Percentiles rank a stretch among this genome's conserved stretches.
Conservation (phyloP, 768 basidiomycete genomes). For the Mycena amicta region DNA sequence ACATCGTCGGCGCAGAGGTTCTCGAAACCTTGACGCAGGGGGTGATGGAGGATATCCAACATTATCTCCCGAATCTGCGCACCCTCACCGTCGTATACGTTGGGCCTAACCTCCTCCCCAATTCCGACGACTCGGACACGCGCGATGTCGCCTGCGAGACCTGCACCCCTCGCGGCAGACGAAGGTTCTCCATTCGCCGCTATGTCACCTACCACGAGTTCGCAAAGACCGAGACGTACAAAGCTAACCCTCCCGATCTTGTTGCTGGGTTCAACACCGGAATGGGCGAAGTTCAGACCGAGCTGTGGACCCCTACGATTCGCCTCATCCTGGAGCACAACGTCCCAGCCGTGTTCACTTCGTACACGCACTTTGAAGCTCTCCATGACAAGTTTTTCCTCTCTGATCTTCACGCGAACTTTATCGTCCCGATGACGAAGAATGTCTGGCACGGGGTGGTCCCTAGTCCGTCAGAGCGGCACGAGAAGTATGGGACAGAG, state of each 20-base stretch:
- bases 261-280: conserved; percentile 14
- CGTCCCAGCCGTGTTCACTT: conserved; percentile 8
- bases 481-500: background rate
- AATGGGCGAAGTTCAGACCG: conserved; percentile 7
- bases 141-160: background rate
- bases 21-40: background rate
- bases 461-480: background rate
- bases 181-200: background rate
- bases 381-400: background rate
- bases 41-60: background rate
- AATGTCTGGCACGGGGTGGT: conserved; percentile 7
- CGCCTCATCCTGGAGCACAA: background rate
- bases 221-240: background rate
- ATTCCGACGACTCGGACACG: background rate
- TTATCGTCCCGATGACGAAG: background rate
- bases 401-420: background rate
- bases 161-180: background rate
- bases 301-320: conserved; percentile 2
- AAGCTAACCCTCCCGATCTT: conserved; percentile 6
- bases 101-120: background rate
- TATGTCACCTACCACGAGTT: conserved; percentile 11
- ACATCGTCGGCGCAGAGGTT: background rate
- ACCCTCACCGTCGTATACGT: background rate
- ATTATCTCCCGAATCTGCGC: background rate
- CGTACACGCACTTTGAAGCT: conserved; percentile 1